These are phyloP conservation scores for Penicillium antarcticum DNA, from an alignment of 495 filamentous ascomycete species.

Conservation along the genomic window DNA sequence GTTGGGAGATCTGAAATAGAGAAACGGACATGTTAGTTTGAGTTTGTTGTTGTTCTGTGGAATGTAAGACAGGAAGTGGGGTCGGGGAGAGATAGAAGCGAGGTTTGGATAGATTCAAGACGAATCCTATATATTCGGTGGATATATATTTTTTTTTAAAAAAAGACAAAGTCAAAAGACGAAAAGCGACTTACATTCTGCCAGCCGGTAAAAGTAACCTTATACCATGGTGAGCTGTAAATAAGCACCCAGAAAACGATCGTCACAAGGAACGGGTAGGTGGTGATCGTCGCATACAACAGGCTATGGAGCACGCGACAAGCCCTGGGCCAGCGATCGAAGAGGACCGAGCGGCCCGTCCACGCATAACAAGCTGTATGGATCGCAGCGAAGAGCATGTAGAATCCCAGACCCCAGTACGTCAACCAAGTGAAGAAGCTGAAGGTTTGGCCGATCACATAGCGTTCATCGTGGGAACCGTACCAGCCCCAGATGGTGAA, in stretches of 20 bases:
- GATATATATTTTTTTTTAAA: neutral
- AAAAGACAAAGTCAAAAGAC: neutral
- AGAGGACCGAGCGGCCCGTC: constrained; percentile 51
- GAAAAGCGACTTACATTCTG: constrained; percentile 53
- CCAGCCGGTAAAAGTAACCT: constrained; percentile 53
- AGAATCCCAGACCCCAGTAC: constrained; percentile 80
- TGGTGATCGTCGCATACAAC: constrained; percentile 63
- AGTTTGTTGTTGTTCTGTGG: neutral
- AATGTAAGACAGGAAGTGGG: constrained; percentile 3
- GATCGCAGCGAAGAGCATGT: constrained; percentile 58
- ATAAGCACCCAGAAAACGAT: constrained; percentile 53
- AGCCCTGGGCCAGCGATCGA: constrained; percentile 56
- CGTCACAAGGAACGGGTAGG: constrained; percentile 64
- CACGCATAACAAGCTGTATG: constrained; percentile 67
- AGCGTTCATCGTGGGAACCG: constrained; percentile 39
- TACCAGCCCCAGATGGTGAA: constrained; percentile 66
- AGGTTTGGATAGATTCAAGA: neutral
- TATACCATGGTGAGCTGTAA: constrained; percentile 52
- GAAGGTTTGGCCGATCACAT: constrained; percentile 51
- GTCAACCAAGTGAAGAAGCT: constrained; percentile 78
- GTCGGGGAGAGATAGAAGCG: constrained; percentile 1
- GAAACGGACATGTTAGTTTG: too few species aligned
- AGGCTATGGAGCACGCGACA: constrained; percentile 64
- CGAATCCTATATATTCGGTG: neutral
- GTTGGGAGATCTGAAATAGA: constrained; percentile 58